Base-by-base conservation (phyloP, 2,329 filamentous ascomycete species). In the Tothia fuscella region DNA sequence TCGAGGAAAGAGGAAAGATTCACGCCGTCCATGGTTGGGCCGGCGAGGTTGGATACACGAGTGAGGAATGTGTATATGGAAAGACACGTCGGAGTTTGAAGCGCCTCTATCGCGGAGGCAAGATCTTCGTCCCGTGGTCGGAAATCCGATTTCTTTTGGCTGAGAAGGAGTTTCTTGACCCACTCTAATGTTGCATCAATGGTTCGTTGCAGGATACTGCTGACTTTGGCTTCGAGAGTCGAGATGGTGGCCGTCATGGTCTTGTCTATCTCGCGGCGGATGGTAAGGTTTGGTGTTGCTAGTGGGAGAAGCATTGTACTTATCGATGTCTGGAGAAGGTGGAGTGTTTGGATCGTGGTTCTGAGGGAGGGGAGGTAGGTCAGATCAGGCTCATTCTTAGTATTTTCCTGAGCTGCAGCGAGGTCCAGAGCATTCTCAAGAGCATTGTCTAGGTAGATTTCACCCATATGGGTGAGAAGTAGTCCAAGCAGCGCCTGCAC, bases 281-380 rank as follows among this genome's bases (percentile, higher is more conserved):
- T 86, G 1, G 87, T 95, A 16, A 93, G 82, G 60, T 93, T 95
- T 42, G 82, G 78, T 44, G 89, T 79, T 17, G 89, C 88, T 6
- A 98, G 74, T 9, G 87, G 86, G 49, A 96, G 81, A 17, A 98
- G 76, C 13, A 96, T 85, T 3, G 87, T 88, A 45, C 81, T 79
- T 50, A 93, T 88, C 52, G 91, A 94, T 47, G 86, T 85, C 51
- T 89, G 80, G 77, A 96, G 93, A 51, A 98, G 76, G 56, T 89
- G 88, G 6, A 91, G 82, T 48, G 95, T 89, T 41, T 80, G 88
- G 41, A 94, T 85, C 6, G 86, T 83, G 2, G 82, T 78, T 25
- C 83, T 80, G 28, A 96, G 71, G 7, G 78, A 77, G 5, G 80
- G 76, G 29, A 98, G 71, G 58, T 93, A 95, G 2, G 74, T 72